phyloP scores from a whole-genome alignment of 1,284 basidiomycete genomes.

The Fomitopsis schrenkii region DNA sequence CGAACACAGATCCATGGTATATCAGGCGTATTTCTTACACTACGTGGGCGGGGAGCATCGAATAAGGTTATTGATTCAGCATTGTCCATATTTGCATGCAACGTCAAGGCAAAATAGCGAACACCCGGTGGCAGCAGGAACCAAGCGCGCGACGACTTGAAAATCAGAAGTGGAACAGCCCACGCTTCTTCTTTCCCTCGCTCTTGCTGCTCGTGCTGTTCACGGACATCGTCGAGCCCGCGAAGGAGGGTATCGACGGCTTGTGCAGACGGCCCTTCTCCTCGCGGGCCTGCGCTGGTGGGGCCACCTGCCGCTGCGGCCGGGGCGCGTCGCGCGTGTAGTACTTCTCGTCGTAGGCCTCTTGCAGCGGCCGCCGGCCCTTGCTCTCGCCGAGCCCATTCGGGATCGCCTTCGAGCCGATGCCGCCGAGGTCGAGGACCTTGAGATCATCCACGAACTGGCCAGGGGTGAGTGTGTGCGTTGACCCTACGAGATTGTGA shows the following conservation, averaged over 20 bases:
- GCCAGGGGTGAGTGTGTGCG: constrained; percentile 82
- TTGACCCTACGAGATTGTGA: constrained; percentile 67
- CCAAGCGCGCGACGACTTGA: too few species aligned
- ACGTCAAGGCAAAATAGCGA: not conserved
- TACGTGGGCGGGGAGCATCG: not conserved
- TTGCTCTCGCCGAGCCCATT: constrained; percentile 62
- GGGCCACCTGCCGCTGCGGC: constrained; percentile 36
- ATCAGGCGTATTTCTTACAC: not conserved
- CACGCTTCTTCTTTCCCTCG: constrained; percentile 72
- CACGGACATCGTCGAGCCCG: constrained; percentile 43
- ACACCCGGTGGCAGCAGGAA: not conserved
- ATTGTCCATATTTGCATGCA: constrained; percentile 6
- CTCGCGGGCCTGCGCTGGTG: constrained; percentile 23
- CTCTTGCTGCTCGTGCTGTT: constrained; percentile 34
- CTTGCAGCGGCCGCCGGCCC: constrained; percentile 56
- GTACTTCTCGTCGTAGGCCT: constrained; percentile 76
- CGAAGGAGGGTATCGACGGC: constrained; percentile 38
- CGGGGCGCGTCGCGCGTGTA: constrained; percentile 60
- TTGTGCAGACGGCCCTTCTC: constrained; percentile 25
- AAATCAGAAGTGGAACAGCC: constrained; percentile 62
- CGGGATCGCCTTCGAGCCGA: constrained; percentile 68
- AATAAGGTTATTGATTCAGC: constrained; percentile 5
- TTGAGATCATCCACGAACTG: constrained; percentile 86
- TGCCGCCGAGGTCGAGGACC: constrained; percentile 75
- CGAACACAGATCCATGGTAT: constrained; percentile 6